Conservation (phyloP, 768 basidiomycete genomes). For the Mycena galopus region DNA sequence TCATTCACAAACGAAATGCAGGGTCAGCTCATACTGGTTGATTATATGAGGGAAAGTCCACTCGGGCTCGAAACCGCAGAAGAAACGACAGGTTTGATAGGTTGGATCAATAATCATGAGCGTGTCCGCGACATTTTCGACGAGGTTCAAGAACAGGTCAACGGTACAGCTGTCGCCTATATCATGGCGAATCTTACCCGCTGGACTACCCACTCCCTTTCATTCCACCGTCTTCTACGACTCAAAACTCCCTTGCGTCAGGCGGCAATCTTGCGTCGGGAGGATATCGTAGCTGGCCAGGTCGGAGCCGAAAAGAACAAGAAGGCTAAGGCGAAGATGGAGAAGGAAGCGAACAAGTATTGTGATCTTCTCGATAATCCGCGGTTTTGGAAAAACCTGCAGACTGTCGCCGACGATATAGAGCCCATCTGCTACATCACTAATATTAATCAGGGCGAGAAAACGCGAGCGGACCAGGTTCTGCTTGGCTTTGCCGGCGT, state of each 20-base stretch:
- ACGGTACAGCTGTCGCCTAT: not conserved
- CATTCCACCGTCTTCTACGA: not conserved
- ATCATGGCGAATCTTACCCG: not conserved
- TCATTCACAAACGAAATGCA: not conserved
- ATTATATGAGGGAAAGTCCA: not conserved
- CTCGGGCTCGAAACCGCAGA: not conserved
- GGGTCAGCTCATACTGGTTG: not conserved
- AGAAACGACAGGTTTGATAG: not conserved
- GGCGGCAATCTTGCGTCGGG: not conserved
- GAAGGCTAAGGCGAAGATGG: no score
- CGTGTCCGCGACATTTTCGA: not conserved
- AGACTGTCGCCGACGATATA: no score
- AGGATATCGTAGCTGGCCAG: conserved; percentile 22
- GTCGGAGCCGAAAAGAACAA: conserved; percentile 19
- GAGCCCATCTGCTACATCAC: no score
- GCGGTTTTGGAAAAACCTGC: no score
- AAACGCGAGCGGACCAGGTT: no score
- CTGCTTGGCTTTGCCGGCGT: no score
- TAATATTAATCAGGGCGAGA: no score
- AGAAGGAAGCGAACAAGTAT: no score
- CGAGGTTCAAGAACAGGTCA: not conserved
- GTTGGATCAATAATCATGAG: not conserved
- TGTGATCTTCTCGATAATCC: no score
- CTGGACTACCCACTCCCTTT: conserved; percentile 6
- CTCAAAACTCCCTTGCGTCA: not conserved